phyloP scores from a whole-genome alignment of 1,139 yeast species.

The Geotrichum macrosporum region DNA sequence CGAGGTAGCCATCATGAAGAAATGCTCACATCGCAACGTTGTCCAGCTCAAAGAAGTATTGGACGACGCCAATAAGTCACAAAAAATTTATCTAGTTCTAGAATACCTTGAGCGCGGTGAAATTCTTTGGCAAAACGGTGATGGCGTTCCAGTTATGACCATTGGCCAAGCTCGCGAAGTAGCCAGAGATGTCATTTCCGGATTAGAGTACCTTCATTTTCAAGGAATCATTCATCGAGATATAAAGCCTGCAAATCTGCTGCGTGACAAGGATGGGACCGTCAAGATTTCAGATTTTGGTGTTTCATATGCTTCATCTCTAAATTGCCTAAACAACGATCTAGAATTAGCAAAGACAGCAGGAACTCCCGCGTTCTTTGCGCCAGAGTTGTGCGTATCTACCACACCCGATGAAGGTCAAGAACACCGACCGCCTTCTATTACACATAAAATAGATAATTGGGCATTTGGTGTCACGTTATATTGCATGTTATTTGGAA shows the following conservation, averaged over 20 bases:
- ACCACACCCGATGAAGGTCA: conserved; percentile 20
- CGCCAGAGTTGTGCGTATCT: conserved; percentile 64
- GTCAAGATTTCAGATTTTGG: conserved; percentile 97
- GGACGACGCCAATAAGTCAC: conserved; percentile 76
- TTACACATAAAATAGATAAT: conserved; percentile 77
- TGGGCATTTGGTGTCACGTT: conserved; percentile 97
- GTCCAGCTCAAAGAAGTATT: conserved; percentile 83
- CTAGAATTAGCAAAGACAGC: conserved; percentile 84
- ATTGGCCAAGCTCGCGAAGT: conserved; percentile 63
- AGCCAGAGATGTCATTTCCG: conserved; percentile 80
- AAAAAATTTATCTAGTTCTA: conserved; percentile 83
- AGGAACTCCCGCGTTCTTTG: conserved; percentile 84
- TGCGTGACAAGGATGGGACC: conserved; percentile 63
- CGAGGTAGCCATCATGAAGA: conserved; percentile 95
- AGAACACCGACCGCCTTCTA: conserved; percentile 51
- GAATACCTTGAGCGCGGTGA: conserved; percentile 94
- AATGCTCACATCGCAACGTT: conserved; percentile 86
- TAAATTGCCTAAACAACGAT: conserved; percentile 54
- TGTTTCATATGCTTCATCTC: conserved; percentile 73
- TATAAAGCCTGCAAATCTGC: conserved; percentile 91
- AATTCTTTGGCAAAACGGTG: conserved; percentile 65
- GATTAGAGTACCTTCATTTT: conserved; percentile 85
- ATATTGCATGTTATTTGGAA: conserved; percentile 82
- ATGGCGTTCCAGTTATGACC: conserved; percentile 56
- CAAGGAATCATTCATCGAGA: conserved; percentile 96